These are phyloP conservation scores for Pistacia vera DNA, from an alignment of 345 rosid genomes.

Conservation along the genomic window DNA sequence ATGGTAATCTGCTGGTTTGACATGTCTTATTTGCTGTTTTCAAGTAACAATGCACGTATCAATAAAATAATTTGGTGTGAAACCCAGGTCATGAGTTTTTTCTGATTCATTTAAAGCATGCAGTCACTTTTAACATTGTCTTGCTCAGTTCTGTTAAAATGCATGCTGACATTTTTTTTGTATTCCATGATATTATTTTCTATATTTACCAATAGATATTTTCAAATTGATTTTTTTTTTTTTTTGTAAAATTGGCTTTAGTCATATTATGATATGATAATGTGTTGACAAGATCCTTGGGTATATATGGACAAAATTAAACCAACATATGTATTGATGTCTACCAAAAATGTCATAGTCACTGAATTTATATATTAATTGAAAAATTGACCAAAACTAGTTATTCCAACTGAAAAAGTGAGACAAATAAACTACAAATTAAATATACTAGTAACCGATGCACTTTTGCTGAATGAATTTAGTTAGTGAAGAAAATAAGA, in stretches of 20 bases:
- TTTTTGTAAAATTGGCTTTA: background rate
- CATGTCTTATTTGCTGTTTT: conserved; percentile 14
- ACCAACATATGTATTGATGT: background rate
- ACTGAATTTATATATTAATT: background rate
- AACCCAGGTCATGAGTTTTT: background rate
- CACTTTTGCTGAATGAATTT: background rate
- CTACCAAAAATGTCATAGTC: background rate
- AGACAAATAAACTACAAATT: background rate
- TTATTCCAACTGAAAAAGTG: background rate
- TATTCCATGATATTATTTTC: background rate
- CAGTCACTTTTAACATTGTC: background rate
- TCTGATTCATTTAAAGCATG: background rate
- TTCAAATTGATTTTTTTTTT: background rate
- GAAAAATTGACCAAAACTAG: background rate
- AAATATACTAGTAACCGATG: background rate
- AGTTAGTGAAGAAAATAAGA: background rate
- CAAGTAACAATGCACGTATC: background rate
- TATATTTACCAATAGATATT: background rate
- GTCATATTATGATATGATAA: background rate
- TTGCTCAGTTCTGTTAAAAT: background rate
- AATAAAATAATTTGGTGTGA: background rate
- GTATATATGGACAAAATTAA: background rate
- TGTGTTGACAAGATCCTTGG: conserved; percentile 4
- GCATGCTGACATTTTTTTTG: background rate
- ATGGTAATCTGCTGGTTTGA: background rate